Evolutionary conservation across 495 filamentous ascomycete species (phyloP), one percentile per base, ranked within the genome.

Genomic region (Sordaria brevicollis): DNA sequence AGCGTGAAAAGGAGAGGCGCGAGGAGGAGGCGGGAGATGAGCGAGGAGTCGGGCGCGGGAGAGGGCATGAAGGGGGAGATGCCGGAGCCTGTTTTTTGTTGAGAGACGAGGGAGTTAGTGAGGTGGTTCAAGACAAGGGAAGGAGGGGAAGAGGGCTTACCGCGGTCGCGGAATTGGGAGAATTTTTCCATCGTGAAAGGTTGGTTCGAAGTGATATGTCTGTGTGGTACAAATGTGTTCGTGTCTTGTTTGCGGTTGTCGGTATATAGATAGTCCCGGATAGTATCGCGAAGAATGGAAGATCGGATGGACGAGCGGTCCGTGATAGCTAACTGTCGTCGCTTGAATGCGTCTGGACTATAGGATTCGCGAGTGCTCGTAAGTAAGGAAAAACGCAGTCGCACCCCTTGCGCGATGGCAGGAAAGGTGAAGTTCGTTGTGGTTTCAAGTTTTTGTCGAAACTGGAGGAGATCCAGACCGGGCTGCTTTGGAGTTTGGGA

Each of bases 11-110:
- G 82, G 76, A 92, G 86, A 62, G 88, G 73, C 72, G 90, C 88
- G 21, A 90, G 73, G 13, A 90, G 83, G n/a, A 62, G 49, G 13
- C 2, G 2, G 0, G 89, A 85, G 69, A 88, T 85, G 21, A 90
- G 74, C 29, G 85, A 80, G 2, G 90, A 85, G 2, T 86, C 79
- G 17, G 88, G 83, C 0, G 87, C 86, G 19, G 88, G 82, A 34
- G 93, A 85, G 4, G 96, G 93, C 68, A 97, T 87, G 84, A 98
- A 99, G 31, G 95, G 95, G 68, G 96, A 93, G 75, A 98, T 95
- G 74, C 94, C 95, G 68, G 95, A 96, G 73, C 93, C 95, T 99
- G 76, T n/a, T n/a, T n/a, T n/a, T n/a, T n/a, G n/a, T n/a, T 67
- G 67, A 25, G 10, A 36, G 62, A 43, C 54, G 66, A 29, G 3